Base-by-base conservation (phyloP, 352 stramenopile genomes). In the Globisporangium spiculum region DNA sequence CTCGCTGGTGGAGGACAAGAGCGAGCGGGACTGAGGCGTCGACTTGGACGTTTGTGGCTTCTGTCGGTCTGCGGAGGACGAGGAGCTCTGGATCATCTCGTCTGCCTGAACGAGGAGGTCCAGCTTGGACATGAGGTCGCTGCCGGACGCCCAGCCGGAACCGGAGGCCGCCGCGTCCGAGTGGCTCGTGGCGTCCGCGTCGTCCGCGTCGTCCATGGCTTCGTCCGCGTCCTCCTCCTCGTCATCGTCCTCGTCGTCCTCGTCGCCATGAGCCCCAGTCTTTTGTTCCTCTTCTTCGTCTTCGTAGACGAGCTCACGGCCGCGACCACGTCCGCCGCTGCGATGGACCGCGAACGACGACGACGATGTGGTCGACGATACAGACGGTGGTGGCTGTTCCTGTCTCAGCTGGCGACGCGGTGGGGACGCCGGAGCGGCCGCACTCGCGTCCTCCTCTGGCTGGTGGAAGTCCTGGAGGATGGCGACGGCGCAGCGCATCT, bases 81-180 rank as follows among this genome's bases (percentile, higher is more conserved):
- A 46, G 3, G 58, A 68, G 26, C 67, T 72, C 67, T 89, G 77
- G 71, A 92, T 90, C 58, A 86, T 79, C n/a, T 79, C 84, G 60
- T 92, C 81, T 10, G 84, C 84, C 72, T 92, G 80, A 10, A 92
- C 79, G 16, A 92, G 74, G 50, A 92, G 68, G 60, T 92, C 84
- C 26, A 92, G 65, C 27, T 83, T 84, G 63, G 75, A 78, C 75
- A 78, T 41, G 69, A 67, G 73, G 70, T 83, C 71, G 12, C 70
- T 55, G 18, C 68, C 70, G 76, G 10, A 57, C 64, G 20, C 48
- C 58, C 38, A 60, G 44, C 20, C 66, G 50, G 26, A 55, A 26
- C 64, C 60, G 3, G 53, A 68, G 56, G 14, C 68, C 57, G 55
- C 56, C 26, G 48, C 64, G 48, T 26, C 62, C 41, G 46, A 32